These are phyloP conservation scores for Phytophthora foliorum DNA, from an alignment of 352 stramenopile genomes.

Conservation along the genomic window DNA sequence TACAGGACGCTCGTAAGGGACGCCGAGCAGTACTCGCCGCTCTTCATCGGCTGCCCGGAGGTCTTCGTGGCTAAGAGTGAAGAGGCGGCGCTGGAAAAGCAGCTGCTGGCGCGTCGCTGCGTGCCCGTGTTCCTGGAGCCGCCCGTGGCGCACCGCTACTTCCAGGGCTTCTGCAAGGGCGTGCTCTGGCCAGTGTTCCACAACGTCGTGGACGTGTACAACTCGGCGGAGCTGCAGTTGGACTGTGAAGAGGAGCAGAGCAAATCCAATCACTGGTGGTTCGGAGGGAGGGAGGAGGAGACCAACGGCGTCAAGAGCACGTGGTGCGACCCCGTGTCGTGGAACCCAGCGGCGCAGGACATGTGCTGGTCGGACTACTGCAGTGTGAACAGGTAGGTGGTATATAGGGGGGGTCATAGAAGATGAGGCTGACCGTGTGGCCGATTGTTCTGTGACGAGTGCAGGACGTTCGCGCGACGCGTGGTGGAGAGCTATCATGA, in stretches of 20 bases:
- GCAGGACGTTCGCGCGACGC: constrained; percentile 54
- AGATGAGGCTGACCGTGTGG: neutral
- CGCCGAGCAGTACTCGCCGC: constrained; percentile 58
- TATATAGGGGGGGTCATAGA: neutral
- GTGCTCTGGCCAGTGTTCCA: constrained; percentile 98
- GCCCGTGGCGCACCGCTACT: constrained; percentile 84
- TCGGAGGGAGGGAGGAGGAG: constrained; percentile 24
- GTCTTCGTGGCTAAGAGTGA: constrained; percentile 73
- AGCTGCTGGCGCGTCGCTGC: constrained; percentile 92
- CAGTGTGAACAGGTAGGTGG: constrained; percentile 64
- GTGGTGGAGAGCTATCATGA: constrained; percentile 83
- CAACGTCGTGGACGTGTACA: constrained; percentile 98
- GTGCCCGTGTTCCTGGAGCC: constrained; percentile 96
- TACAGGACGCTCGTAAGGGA: constrained; percentile 77
- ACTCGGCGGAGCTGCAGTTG: constrained; percentile 72
- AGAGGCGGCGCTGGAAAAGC: constrained; percentile 74
- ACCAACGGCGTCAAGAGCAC: constrained; percentile 22
- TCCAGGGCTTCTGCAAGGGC: constrained; percentile 97
- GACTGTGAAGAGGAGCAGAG: constrained; percentile 44
- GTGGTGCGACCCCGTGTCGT: constrained; percentile 78
- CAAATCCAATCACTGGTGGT: constrained; percentile 11
- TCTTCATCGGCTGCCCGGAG: constrained; percentile 82
- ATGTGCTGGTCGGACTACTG: constrained; percentile 85
- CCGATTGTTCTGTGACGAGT: neutral
- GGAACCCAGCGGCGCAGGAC: constrained; percentile 82